A percentile compares a stretch with the other conserved stretches of the same genome.
phyloP scores from a whole-genome alignment of 495 filamentous ascomycete genomes.

The Aspergillus haitiensis region DNA sequence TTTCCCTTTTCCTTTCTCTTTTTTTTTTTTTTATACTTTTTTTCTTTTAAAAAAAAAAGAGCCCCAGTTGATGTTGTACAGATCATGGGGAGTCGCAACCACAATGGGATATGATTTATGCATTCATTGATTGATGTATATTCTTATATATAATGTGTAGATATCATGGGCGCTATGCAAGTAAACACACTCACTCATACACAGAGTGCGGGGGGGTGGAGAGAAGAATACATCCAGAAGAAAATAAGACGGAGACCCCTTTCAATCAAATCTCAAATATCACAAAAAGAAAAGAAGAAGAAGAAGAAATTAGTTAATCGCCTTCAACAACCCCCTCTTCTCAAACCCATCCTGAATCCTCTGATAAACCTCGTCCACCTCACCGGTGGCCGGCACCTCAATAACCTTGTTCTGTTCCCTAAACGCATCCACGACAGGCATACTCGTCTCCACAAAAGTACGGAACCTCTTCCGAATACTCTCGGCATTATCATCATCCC shows the following conservation, averaged over 20 bases:
- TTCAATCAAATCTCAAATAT: not conserved
- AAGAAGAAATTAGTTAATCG: conserved; percentile 20
- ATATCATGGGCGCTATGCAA: too few species aligned
- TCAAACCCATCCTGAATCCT: conserved; percentile 58
- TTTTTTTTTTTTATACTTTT: not conserved
- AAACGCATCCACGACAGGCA: conserved; percentile 92
- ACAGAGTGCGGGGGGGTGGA: too few species aligned
- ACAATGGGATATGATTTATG: too few species aligned
- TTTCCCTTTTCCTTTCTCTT: conserved; percentile 19
- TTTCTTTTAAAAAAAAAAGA: not conserved
- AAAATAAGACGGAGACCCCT: not conserved
- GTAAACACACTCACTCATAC: too few species aligned
- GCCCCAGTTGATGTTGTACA: too few species aligned
- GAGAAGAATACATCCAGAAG: not conserved
- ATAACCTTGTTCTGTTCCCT: conserved; percentile 75
- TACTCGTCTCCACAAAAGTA: conserved; percentile 90
- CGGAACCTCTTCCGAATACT: conserved; percentile 94
- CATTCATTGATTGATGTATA: too few species aligned
- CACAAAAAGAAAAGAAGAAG: conserved; percentile 1
- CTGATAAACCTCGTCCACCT: conserved; percentile 73
- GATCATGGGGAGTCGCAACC: too few species aligned
- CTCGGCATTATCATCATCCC: conserved; percentile 91
- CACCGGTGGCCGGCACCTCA: conserved; percentile 65
- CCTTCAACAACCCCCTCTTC: conserved; percentile 42
- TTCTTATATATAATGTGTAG: too few species aligned